Conservation (phyloP, 2,329 filamentous ascomycete species). For the Xylariaceae sp. region DNA sequence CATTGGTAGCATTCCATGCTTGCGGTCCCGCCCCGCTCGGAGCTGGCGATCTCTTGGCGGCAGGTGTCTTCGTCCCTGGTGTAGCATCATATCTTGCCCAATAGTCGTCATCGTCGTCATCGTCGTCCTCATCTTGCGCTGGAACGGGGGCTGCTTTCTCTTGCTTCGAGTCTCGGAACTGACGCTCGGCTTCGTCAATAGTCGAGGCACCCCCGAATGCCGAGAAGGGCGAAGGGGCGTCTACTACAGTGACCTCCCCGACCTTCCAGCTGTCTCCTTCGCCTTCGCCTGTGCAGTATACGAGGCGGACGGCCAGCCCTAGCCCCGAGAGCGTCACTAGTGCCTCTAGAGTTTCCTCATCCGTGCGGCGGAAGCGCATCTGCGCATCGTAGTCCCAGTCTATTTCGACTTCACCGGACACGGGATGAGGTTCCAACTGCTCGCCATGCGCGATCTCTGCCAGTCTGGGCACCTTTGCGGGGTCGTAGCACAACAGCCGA, state of each 20-base stretch:
- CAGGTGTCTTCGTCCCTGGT: constrained; percentile 57
- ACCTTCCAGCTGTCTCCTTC: constrained; percentile 66
- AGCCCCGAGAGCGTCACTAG: constrained; percentile 58
- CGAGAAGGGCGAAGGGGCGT: constrained; percentile 52
- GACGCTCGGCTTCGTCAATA: constrained; percentile 57
- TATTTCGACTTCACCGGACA: constrained; percentile 73
- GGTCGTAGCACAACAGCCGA: constrained; percentile 64
- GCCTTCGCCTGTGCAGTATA: constrained; percentile 64
- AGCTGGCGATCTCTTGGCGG: constrained; percentile 56
- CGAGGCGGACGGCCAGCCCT: constrained; percentile 57
- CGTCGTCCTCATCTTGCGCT: constrained; percentile 28
- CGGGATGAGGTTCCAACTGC: constrained; percentile 70
- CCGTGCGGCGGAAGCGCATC: constrained; percentile 60
- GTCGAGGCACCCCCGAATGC: constrained; percentile 45
- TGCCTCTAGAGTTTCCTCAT: constrained; percentile 69
- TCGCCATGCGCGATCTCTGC: constrained; percentile 57
- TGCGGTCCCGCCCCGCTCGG: constrained; percentile 38
- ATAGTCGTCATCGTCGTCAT: constrained; percentile 70
- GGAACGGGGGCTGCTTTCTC: constrained; percentile 16
- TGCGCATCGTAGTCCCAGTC: constrained; percentile 61
- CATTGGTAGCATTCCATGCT: constrained; percentile 38
- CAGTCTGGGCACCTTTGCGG: constrained; percentile 50
- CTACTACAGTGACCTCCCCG: constrained; percentile 60
- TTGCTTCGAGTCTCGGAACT: constrained; percentile 36
- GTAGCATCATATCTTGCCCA: constrained; percentile 75